Conservation (phyloP, 2,329 filamentous ascomycete genomes). For the Metarhizium sp. region DNA sequence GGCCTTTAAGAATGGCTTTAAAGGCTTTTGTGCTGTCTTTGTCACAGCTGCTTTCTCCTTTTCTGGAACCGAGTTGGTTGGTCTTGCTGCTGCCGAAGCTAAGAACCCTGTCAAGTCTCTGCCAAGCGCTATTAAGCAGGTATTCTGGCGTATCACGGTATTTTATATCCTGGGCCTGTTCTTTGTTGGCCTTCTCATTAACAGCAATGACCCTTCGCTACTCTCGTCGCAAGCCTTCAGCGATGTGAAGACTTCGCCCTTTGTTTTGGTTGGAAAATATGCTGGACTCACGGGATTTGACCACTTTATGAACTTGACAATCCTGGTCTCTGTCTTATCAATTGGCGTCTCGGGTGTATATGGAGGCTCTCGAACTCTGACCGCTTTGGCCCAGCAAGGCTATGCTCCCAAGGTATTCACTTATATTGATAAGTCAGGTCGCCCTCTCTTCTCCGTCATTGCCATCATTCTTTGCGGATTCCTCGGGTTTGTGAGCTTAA, state of each 20-base stretch:
- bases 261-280: constrained; percentile 47
- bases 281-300: constrained; percentile 43
- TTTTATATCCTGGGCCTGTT: constrained; percentile 46
- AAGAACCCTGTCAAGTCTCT: constrained; percentile 62
- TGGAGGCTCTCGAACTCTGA: constrained; percentile 49
- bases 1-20: constrained; percentile 63
- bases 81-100: constrained; percentile 37
- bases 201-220: constrained; percentile 35
- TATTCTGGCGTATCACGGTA: constrained; percentile 48
- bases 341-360: constrained; percentile 52
- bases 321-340: constrained; percentile 48
- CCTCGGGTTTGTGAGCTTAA: constrained; percentile 32
- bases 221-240: constrained; percentile 32
- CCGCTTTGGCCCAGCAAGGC: constrained; percentile 48
- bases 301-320: constrained; percentile 50
- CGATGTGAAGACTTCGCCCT: constrained; percentile 35
- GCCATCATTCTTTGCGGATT: constrained; percentile 38
- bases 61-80: constrained; percentile 60
- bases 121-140: constrained; percentile 77
- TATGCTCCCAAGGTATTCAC: constrained; percentile 47
- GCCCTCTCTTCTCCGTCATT: constrained; percentile 42
- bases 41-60: constrained; percentile 68
- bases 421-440: constrained; percentile 48
- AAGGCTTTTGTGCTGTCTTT: constrained; percentile 62
- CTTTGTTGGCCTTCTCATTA: constrained; percentile 41